Conservation (phyloP, 495 filamentous ascomycete species). For the Annulohypoxylon bovei region DNA sequence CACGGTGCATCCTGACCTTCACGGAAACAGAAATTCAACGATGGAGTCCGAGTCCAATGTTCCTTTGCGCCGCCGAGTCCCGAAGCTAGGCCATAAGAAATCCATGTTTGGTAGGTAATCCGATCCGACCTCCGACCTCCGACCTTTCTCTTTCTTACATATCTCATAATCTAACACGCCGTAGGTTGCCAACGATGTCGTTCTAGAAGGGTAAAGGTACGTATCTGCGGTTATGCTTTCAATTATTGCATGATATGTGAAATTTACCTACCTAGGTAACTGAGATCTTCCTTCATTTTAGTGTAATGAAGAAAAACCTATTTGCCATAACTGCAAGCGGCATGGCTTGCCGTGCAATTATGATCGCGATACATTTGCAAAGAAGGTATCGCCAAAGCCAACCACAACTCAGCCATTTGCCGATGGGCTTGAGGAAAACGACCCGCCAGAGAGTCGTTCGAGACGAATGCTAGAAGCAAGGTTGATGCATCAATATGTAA, state of each 20-base stretch:
- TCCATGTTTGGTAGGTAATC: slow-evolving; percentile 36
- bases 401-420: neutral
- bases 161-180: slow-evolving; percentile 9
- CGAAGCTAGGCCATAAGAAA: slow-evolving; percentile 37
- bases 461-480: slow-evolving; percentile 50
- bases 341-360: slow-evolving; percentile 50
- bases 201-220: slow-evolving; percentile 43
- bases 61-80: slow-evolving; percentile 2
- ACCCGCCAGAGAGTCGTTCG: slow-evolving; percentile 44
- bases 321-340: slow-evolving; percentile 51
- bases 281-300: slow-evolving; percentile 17
- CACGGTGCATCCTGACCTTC: neutral
- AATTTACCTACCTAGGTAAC: neutral
- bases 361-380: slow-evolving; percentile 28
- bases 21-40: neutral
- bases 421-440: slow-evolving; percentile 2
- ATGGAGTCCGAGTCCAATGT: slow-evolving; percentile 24
- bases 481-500: slow-evolving; percentile 50
- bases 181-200: slow-evolving; percentile 52
- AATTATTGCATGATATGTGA: neutral
- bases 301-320: slow-evolving; percentile 55
- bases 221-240: neutral
- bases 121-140: neutral
- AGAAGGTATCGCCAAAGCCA: slow-evolving; percentile 16
- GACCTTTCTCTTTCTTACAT: neutral